Percentiles rank a stretch among this genome's conserved stretches.
Evolutionary conservation across 2,329 filamentous ascomycete genomes (phyloP).

Genomic region (Stromatinia cepivora): DNA sequence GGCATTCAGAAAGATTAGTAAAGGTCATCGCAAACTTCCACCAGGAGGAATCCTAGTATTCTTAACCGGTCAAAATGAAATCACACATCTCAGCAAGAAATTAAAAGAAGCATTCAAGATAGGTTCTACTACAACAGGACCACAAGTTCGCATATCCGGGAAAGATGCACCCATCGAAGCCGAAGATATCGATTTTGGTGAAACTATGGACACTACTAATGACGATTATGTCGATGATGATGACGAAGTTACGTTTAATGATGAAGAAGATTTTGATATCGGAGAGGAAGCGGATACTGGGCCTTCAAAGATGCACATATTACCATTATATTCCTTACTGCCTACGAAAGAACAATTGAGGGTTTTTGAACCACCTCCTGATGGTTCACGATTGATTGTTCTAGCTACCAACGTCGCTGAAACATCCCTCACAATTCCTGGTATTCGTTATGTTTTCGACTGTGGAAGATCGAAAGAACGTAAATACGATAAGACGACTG

Average conservation of each 20-base stretch:
- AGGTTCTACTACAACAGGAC: conserved; percentile 51
- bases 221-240: conserved; percentile 59
- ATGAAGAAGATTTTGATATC: conserved; percentile 55
- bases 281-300: conserved; percentile 65
- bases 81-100: conserved; percentile 75
- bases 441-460: conserved; percentile 93
- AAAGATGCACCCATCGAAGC: conserved; percentile 77
- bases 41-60: conserved; percentile 92
- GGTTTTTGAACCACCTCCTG: conserved; percentile 83
- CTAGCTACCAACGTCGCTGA: conserved; percentile 96
- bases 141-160: conserved; percentile 73
- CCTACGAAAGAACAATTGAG: conserved; percentile 87
- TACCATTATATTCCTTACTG: conserved; percentile 92
- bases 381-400: conserved; percentile 81
- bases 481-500: conserved; percentile 81
- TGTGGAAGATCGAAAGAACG: conserved; percentile 91
- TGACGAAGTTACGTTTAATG: conserved; percentile 59
- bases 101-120: conserved; percentile 65
- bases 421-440: conserved; percentile 94
- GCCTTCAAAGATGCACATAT: conserved; percentile 74
- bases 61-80: conserved; percentile 90
- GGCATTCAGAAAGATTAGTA: conserved; percentile 80
- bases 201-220: conserved; percentile 56
- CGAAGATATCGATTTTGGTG: conserved; percentile 83
- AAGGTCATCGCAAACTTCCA: conserved; percentile 86